Evolutionary conservation across 2,329 filamentous ascomycete genomes (phyloP), one percentile per base, ranked within the genome.

Genomic region (Colletotrichum sp.): DNA sequence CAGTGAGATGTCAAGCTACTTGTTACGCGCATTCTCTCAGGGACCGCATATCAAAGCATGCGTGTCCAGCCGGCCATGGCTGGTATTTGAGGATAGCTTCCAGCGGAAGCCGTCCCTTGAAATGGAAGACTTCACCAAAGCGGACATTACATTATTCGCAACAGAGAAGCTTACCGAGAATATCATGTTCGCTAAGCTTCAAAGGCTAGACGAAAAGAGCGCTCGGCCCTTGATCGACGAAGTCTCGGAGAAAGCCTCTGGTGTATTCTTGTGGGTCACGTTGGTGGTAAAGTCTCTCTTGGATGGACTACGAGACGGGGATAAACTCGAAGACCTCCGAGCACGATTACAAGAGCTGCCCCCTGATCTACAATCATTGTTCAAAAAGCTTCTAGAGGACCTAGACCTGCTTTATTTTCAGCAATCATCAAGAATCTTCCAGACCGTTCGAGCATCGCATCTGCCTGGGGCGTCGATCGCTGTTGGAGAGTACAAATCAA

Each of bases 11-110:
- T 68, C 70, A 8, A 29, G 51, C 6, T 51, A 64, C 27, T 15
- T 78, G 18, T 43, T 34, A 3, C 57, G 16, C 5, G 18, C 78
- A 6, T 54, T 3, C 21, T 75, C 2, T 51, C 27, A 3, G 63
- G 36, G 3, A n/a, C 51, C 1, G 43, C 21, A 76, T 55, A 67
- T 81, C 67, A 84, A 84, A 55, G 21, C 82, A 2, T 78, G 80
- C n/a, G 66, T 81, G 1, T 78, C 81, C 2, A 83, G 81, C 54
- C 75, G 82, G 12, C 80, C 80, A 0, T 79, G 78, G 75, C 38
- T 64, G 6, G 77, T 69, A 7, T 81, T 78, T 36, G 63, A 76
- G 16, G 61, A 76, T 3, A 67, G 66, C 1, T 79, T 79, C 54
- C 51, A 55, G 0, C 11, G 55, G 1, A 21, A 63, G 2, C 70